A percentile compares a stretch with the other conserved stretches of the same genome.
Evolutionary conservation across 192 early-diverging fungal genomes (phyloP).

Genomic region (Umbelopsis isabellina): DNA sequence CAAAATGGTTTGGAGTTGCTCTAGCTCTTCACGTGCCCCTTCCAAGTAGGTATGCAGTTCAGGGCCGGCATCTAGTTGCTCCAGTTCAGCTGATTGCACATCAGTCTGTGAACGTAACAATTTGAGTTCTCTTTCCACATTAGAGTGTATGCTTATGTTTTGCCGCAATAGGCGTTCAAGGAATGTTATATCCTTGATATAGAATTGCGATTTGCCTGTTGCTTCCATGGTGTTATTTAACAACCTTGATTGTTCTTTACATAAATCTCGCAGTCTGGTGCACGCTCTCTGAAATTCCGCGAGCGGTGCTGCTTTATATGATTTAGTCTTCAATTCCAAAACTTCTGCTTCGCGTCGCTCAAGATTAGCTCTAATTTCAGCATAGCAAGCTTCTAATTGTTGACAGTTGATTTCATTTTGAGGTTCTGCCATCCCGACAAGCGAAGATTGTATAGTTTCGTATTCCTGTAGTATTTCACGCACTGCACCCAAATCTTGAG

Average conservation of each 20-base stretch:
- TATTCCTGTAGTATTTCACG: not conserved
- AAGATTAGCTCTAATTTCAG: not conserved
- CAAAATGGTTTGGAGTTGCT: conserved; percentile 13
- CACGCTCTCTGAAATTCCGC: not conserved
- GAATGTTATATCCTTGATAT: not conserved
- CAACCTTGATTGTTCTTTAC: conserved; percentile 1
- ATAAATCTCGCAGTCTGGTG: conserved; percentile 3
- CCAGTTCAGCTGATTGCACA: not conserved
- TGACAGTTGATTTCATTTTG: not conserved
- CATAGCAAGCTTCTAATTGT: not conserved
- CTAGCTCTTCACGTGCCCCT: not conserved
- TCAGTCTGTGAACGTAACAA: not conserved
- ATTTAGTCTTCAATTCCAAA: not conserved
- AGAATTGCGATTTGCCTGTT: conserved; percentile 5
- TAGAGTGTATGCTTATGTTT: not conserved
- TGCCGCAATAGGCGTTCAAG: conserved; percentile 4
- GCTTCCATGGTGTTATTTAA: not conserved
- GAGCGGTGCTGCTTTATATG: not conserved
- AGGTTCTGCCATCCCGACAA: not conserved
- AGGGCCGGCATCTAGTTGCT: not conserved
- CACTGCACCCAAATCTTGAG: not conserved
- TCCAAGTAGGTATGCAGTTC: not conserved
- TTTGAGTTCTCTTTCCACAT: not conserved
- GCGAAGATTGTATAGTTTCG: not conserved
- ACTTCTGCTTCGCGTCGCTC: not conserved